Conservation (phyloP, 2,329 filamentous ascomycete genomes). For the Huntiella savannae region DNA sequence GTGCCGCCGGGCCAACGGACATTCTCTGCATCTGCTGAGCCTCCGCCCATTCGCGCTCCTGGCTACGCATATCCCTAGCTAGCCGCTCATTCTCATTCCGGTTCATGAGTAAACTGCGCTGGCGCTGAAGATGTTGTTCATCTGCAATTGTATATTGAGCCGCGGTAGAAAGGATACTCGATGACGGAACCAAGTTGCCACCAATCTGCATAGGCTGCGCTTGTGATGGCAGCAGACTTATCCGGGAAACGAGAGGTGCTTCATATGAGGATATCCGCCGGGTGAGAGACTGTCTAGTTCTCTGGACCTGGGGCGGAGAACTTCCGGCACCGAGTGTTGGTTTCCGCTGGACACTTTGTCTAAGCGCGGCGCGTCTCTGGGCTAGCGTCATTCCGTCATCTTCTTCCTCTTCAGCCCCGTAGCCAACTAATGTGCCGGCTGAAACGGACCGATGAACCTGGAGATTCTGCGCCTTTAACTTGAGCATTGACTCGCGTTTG, state of each 20-base stretch:
- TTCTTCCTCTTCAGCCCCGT: neutral
- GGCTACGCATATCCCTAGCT: constrained; percentile 36
- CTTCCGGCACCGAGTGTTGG: too few species aligned
- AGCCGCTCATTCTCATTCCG: constrained; percentile 45
- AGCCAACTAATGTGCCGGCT: neutral
- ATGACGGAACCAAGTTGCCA: neutral
- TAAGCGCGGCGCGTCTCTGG: too few species aligned
- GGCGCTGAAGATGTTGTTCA: constrained; percentile 29
- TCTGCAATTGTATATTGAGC: constrained; percentile 18
- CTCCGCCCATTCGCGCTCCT: constrained; percentile 38
- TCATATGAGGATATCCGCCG: neutral
- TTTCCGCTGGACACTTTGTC: too few species aligned
- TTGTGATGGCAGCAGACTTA: neutral
- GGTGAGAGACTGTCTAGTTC: neutral
- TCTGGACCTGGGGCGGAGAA: neutral
- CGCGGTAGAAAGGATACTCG: too few species aligned
- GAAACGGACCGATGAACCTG: constrained; percentile 15
- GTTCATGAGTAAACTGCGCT: constrained; percentile 35
- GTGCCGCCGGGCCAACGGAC: constrained; percentile 58
- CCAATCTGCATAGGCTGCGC: neutral
- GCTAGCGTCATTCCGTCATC: neutral
- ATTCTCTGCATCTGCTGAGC: constrained; percentile 47
- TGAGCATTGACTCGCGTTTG: constrained; percentile 34
- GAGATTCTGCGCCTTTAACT: constrained; percentile 26
- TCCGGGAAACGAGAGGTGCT: neutral